Evolutionary conservation across 768 basidiomycete species (phyloP), one percentile per base, ranked within the genome.

Genomic region (Dacryopinax spathularia): DNA sequence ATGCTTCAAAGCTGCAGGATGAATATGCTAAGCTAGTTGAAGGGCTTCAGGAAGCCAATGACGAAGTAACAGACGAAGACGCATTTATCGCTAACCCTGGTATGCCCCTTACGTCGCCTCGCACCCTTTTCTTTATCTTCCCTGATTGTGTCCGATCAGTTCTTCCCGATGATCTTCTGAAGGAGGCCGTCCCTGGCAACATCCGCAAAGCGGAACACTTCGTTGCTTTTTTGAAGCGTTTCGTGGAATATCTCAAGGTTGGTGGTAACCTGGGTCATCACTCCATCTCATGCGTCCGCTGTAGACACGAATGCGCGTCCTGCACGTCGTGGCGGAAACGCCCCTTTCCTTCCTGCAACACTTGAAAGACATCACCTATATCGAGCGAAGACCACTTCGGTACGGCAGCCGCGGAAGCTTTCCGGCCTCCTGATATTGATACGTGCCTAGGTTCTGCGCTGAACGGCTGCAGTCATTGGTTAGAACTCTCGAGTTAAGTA

Each of bases 171-270:
- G 96, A 99, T 72, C 82, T 99, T 56, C 78, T 99, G 56, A 87
- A 86, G 61, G 96, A 99, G 76, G 95, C 96, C 5, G 82, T 99
- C 60, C 96, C 96, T 33, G 96, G 96, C 12, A 99, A 99, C 70
- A 99, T 99, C 65, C 82, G 96, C 48, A 96, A 98, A 73, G 96
- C 96, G 0, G 96, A 99, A 71, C 96, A 99, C 75, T 99, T 99
- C 69, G 91, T 97, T 16, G 95, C 96, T 0, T 99, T 99, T 76
- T 75, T 99, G 66, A 97, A 95, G 74, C 85, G 96, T 62, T 96
- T 99, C 71, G 92, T 99, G 27, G 96, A 99, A 76, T 99, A 99
- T 74, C 81, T 99, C 61, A 99, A 98, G 82, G 95, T 92, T n/a
- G 1, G 62, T 6, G 13, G 33, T 43, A 34, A 36, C 29, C 33